Evolutionary conservation across 2,329 filamentous ascomycete genomes (phyloP).

Genomic region (Verticillium klebahnii): DNA sequence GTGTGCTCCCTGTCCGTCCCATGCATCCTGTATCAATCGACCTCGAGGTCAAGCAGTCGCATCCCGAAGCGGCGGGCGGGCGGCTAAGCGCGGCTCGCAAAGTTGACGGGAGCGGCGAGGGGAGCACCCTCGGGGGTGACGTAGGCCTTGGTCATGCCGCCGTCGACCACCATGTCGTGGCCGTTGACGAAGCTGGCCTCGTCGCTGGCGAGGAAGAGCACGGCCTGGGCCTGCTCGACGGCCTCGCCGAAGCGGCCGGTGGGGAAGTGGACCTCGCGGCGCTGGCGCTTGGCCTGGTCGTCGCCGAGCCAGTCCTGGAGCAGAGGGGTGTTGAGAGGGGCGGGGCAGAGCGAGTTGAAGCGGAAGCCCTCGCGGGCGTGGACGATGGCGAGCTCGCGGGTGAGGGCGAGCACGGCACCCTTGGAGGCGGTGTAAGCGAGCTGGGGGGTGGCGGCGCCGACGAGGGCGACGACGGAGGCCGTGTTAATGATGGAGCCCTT

Average conservation of each 20-base stretch:
- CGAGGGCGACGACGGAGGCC: constrained; percentile 80
- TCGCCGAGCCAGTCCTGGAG: constrained; percentile 92
- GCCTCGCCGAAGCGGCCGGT: constrained; percentile 85
- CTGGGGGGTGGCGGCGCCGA: constrained; percentile 83
- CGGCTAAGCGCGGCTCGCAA: constrained; percentile 30
- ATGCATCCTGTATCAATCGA: not conserved
- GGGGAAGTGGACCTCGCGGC: constrained; percentile 87
- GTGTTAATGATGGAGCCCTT: constrained; percentile 87
- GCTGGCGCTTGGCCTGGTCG: constrained; percentile 72
- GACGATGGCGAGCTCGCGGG: constrained; percentile 84
- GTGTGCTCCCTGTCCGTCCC: not conserved
- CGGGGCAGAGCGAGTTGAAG: constrained; percentile 88
- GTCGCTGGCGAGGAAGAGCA: constrained; percentile 81
- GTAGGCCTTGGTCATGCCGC: constrained; percentile 93
- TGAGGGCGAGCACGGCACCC: constrained; percentile 86
- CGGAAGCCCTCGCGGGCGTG: constrained; percentile 84
- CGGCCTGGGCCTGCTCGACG: constrained; percentile 87
- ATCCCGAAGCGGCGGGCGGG: not conserved
- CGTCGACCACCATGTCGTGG: constrained; percentile 90
- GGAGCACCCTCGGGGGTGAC: constrained; percentile 61
- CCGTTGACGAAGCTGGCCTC: constrained; percentile 89
- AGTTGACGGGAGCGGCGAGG: constrained; percentile 51
- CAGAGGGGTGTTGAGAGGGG: constrained; percentile 86
- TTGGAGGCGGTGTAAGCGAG: constrained; percentile 92
- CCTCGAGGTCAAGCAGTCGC: not conserved